Percentiles rank a stretch among this genome's conserved stretches.
Evolutionary conservation across 139 green algal genomes (phyloP).

Genomic region (Chlamydomonas asymmetrica): DNA sequence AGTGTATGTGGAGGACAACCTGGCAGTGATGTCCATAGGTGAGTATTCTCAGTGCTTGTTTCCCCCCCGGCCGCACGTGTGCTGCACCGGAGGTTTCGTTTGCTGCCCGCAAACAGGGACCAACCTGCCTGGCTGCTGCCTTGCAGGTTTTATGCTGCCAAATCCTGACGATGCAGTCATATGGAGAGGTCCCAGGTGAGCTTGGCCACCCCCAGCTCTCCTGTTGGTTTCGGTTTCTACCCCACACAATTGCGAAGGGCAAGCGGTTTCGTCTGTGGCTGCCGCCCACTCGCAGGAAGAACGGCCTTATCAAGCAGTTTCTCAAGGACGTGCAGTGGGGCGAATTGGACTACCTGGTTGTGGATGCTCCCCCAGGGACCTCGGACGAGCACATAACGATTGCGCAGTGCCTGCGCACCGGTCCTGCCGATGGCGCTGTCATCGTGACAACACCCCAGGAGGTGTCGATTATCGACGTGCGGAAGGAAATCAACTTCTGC

Average conservation of each 20-base stretch:
- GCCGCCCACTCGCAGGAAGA: conserved; percentile 70
- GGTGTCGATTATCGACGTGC: conserved; percentile 95
- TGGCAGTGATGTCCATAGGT: conserved; percentile 98
- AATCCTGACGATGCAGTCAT: conserved; percentile 96
- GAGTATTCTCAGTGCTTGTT: not conserved
- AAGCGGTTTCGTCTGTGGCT: not conserved
- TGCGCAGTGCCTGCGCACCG: conserved; percentile 73
- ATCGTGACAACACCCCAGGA: conserved; percentile 80
- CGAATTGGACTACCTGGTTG: conserved; percentile 91
- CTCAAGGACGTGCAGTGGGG: conserved; percentile 96
- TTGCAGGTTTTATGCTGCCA: conserved; percentile 90
- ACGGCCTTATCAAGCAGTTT: conserved; percentile 97
- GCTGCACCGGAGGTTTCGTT: no score
- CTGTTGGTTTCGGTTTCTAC: not conserved
- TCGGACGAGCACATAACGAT: conserved; percentile 98
- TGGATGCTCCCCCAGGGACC: conserved; percentile 96
- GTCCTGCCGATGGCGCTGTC: conserved; percentile 34
- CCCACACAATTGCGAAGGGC: no score
- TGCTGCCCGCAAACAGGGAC: no score
- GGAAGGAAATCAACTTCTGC: conserved; percentile 98
- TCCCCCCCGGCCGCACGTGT: no score
- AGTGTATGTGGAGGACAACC: conserved; percentile 93
- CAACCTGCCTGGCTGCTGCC: no score
- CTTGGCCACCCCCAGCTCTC: not conserved
- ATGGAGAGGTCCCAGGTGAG: conserved; percentile 88